Conservation (phyloP, 805 yeast species). For the Saturnispora galanensis region DNA sequence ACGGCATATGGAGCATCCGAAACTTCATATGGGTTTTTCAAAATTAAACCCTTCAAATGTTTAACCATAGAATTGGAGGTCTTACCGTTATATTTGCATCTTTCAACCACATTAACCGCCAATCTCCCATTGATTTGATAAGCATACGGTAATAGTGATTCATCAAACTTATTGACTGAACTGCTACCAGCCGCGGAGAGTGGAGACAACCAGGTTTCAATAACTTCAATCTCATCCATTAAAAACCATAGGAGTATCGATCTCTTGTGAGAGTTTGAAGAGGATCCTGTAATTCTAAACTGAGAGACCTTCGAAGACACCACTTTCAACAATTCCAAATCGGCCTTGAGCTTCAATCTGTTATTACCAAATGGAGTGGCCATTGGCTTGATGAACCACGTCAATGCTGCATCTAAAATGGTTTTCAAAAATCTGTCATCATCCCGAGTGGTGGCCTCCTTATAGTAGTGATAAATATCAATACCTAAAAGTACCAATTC, state of each 20-base stretch:
- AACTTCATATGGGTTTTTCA: conserved; percentile 49
- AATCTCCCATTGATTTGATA: conserved; percentile 59
- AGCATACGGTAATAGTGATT: conserved; percentile 41
- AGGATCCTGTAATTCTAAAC: conserved; percentile 11
- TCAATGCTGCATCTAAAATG: conserved; percentile 56
- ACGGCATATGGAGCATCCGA: conserved; percentile 50
- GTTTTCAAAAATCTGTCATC: conserved; percentile 36
- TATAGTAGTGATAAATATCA: conserved; percentile 51
- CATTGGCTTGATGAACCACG: conserved; percentile 64
- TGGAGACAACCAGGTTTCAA: conserved; percentile 72
- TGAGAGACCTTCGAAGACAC: conserved; percentile 30
- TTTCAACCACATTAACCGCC: conserved; percentile 58
- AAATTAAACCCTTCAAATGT: conserved; percentile 36
- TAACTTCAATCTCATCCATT: conserved; percentile 62
- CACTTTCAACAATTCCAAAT: conserved; percentile 47
- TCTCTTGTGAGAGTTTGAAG: conserved; percentile 38
- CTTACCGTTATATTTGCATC: conserved; percentile 31
- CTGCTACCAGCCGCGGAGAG: conserved; percentile 33
- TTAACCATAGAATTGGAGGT: conserved; percentile 29
- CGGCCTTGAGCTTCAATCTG: conserved; percentile 58
- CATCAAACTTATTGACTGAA: conserved; percentile 29
- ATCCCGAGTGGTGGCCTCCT: conserved; percentile 37
- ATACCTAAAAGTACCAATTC: conserved; percentile 63
- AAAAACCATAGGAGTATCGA: conserved; percentile 52
- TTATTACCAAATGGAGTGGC: conserved; percentile 83